Base-by-base conservation (phyloP, 768 basidiomycete genomes). In the Trametes villosa region DNA sequence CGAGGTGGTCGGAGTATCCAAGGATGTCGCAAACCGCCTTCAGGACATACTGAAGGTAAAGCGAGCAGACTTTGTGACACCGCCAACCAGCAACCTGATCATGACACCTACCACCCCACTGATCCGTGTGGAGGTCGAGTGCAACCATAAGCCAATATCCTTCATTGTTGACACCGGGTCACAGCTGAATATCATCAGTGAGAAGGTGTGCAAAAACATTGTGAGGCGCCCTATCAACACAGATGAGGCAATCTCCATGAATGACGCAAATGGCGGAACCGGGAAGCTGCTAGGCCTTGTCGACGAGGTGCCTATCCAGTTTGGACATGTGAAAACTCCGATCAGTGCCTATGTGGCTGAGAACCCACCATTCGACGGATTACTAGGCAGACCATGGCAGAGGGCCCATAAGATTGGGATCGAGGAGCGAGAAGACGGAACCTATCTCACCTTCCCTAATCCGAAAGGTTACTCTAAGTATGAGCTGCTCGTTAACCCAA, bases 401-500 rank as follows among this genome's bases (percentile, higher is more conserved):
- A 24, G 60, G 12, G 64, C 61, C 15, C 71, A 73, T 40, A 63
- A 59, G 29, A 64, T 73, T 0, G 64, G 64, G 7, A 71, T 73
- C 36, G 67, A 70, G 34, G 70, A 71, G 53, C 53, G 63, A n/a
- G 22, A 52, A 4, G 69, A 73, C 36, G 67, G 73, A 1, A 74
- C 70, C 0, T 71, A 70, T 29, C 57, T 73, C 0, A n/a, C 68
- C 5, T 71, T 70, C 53, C 70, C 68, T 34, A 60, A 68, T 44
- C 22, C 58, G 13, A 51, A 55, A 8, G 12, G 52, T 1, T 15
- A 44, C 7, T 41, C 51, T 0, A 47, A 56, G 18, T 66, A 54
- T 45, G 65, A 71, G 45, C n/a, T 71, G 1, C 38, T 69, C 2
- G 62, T 59, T 13, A 34, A 34, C 8, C 13, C 33, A 34, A 13